phyloP scores from a whole-genome alignment of 1,139 yeast species.

The Yamadazyma atlantica region DNA sequence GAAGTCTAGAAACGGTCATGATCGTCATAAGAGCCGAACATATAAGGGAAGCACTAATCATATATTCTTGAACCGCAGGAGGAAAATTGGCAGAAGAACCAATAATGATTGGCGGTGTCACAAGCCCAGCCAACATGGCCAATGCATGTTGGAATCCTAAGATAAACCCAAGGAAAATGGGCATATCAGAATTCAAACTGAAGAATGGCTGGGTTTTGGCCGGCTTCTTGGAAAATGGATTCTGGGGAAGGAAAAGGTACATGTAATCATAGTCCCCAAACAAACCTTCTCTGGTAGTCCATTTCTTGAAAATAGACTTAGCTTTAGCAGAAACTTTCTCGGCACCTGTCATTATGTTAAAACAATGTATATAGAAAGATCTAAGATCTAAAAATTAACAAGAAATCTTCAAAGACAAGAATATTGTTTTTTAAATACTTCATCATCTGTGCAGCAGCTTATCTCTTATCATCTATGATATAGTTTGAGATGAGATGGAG shows the following conservation, averaged over 20 bases:
- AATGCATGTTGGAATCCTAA: conserved; percentile 82
- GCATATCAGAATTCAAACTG: conserved; percentile 72
- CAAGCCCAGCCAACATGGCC: conserved; percentile 86
- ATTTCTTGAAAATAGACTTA: conserved; percentile 31
- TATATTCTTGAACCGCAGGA: conserved; percentile 52
- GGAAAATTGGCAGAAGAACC: conserved; percentile 57
- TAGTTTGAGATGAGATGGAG: too few relatives aligned
- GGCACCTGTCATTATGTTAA: neutral
- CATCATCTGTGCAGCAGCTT: neutral
- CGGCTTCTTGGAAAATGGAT: conserved; percentile 58
- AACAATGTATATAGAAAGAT: too few relatives aligned
- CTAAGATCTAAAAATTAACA: neutral
- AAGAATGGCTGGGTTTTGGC: conserved; percentile 70
- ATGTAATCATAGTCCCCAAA: conserved; percentile 82
- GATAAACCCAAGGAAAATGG: conserved; percentile 64
- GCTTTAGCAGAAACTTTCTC: conserved; percentile 44
- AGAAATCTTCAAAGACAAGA: too few relatives aligned
- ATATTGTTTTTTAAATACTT: neutral
- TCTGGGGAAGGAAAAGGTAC: conserved; percentile 68
- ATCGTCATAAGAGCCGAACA: conserved; percentile 68
- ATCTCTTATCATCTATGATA: neutral
- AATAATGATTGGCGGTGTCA: conserved; percentile 74
- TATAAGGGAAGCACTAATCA: conserved; percentile 73
- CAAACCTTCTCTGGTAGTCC: conserved; percentile 69
- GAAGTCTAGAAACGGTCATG: conserved; percentile 76